phyloP scores from a whole-genome alignment of 208 protist genomes.

The Acanthamoeba triangularis region DNA sequence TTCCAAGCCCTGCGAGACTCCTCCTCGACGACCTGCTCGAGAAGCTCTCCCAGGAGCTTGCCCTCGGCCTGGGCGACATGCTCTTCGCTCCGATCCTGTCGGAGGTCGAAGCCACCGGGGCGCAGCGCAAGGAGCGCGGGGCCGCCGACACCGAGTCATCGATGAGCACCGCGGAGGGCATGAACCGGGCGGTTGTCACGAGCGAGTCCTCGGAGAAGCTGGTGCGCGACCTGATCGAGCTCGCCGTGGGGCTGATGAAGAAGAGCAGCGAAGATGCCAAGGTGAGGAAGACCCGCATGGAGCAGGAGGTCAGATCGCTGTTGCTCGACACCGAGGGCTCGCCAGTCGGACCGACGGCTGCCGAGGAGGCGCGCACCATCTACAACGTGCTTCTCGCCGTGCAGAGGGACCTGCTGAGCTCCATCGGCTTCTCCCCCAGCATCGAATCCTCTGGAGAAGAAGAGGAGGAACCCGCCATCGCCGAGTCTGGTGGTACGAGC shows the following conservation, averaged over 20 bases:
- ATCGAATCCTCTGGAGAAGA: not conserved
- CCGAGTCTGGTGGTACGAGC: not conserved
- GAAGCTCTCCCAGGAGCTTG: slow-evolving; percentile 12
- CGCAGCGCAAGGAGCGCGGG: not conserved
- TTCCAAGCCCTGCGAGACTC: not conserved
- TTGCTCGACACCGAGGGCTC: slow-evolving; percentile 7
- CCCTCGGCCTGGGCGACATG: not conserved
- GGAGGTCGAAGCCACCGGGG: not conserved
- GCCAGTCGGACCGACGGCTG: not conserved
- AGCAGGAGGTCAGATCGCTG: not conserved
- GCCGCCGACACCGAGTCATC: not conserved
- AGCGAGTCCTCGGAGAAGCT: slow-evolving; percentile 2
- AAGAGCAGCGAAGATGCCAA: slow-evolving; percentile 36
- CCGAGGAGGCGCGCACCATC: slow-evolving; percentile 53
- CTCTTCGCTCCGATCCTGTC: not conserved
- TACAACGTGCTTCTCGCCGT: slow-evolving; percentile 38
- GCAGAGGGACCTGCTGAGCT: slow-evolving; percentile 26
- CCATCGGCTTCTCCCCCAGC: not conserved
- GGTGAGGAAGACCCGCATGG: not conserved
- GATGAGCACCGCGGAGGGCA: not conserved
- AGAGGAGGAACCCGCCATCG: not conserved
- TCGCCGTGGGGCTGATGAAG: not conserved
- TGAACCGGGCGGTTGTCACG: not conserved
- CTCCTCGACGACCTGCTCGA: slow-evolving; percentile 55
- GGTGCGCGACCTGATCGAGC: slow-evolving; percentile 5